These are phyloP conservation scores for Cephaloascus albidus DNA, from an alignment of 805 yeast species.

Conservation along the genomic window DNA sequence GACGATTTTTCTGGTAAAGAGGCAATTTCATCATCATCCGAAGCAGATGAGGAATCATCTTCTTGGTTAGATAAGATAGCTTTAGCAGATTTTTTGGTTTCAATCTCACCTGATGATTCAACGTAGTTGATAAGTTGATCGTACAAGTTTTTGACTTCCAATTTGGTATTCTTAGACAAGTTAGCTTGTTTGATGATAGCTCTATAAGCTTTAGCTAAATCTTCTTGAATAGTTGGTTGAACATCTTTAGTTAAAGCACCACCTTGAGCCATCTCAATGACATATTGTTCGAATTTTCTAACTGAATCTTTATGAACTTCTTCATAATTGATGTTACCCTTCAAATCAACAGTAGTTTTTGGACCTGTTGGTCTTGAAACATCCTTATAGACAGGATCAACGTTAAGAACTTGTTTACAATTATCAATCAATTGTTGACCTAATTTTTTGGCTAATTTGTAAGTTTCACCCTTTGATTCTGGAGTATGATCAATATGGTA, in stretches of 20 bases:
- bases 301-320: conserved; percentile 87
- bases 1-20: conserved; percentile 68
- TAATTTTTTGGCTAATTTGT: conserved; percentile 77
- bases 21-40: conserved; percentile 70
- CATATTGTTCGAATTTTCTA: conserved; percentile 92
- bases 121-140: conserved; percentile 62
- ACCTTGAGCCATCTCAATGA: conserved; percentile 93
- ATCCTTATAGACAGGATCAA: conserved; percentile 91
- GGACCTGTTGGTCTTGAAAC: conserved; percentile 94
- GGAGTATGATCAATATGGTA: conserved; percentile 80
- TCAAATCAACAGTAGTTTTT: conserved; percentile 75
- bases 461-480: conserved; percentile 80
- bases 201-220: conserved; percentile 72
- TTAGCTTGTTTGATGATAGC: conserved; percentile 70
- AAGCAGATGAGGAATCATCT: conserved; percentile 36
- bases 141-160: conserved; percentile 65
- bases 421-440: conserved; percentile 94
- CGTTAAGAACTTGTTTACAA: conserved; percentile 76
- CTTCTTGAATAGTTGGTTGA: conserved; percentile 78
- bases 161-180: conserved; percentile 48
- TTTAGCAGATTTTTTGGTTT: conserved; percentile 53
- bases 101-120: conserved; percentile 62
- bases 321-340: conserved; percentile 77
- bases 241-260: conserved; percentile 65
- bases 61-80: conserved; percentile 30